Evolutionary conservation across 1,284 basidiomycete genomes (phyloP).

Genomic region (Quambalaria eucalypti): DNA sequence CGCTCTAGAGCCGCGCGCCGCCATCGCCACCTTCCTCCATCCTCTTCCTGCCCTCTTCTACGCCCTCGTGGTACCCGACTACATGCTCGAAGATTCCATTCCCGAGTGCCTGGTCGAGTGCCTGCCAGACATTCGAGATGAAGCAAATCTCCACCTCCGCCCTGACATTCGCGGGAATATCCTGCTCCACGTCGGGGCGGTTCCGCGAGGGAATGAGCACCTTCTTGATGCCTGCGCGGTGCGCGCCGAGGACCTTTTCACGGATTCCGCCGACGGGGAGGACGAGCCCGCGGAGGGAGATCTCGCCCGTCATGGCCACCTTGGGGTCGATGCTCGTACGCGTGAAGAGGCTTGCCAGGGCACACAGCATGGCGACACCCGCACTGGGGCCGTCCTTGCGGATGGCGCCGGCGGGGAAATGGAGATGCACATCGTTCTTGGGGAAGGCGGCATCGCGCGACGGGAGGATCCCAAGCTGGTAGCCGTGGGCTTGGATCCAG

Average conservation of each 20-base stretch:
- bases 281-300: conserved; percentile 40
- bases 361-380: conserved; percentile 76
- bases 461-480: conserved; percentile 66
- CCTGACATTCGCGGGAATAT: conserved; percentile 63
- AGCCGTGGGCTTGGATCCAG: conserved; percentile 64
- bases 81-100: conserved; percentile 29
- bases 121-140: conserved; percentile 67
- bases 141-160: conserved; percentile 69
- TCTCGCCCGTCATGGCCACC: conserved; percentile 44
- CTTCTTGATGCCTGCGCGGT: conserved; percentile 69
- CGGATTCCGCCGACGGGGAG: conserved; percentile 44
- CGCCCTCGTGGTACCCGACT: conserved; percentile 22
- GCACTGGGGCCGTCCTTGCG: conserved; percentile 80
- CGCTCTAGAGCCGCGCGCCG: no score
- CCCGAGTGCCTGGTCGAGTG: conserved; percentile 57
- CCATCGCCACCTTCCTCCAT: conserved; percentile 22
- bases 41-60: conserved; percentile 23
- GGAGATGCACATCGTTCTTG: conserved; percentile 74
- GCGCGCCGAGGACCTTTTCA: conserved; percentile 42
- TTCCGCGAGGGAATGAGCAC: conserved; percentile 74
- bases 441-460: conserved; percentile 64
- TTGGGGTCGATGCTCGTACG: conserved; percentile 53
- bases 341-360: conserved; percentile 71
- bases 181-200: conserved; percentile 72
- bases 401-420: conserved; percentile 73